phyloP scores from a whole-genome alignment of 306 rosid species.

The Lithocarpus polystachyus region DNA sequence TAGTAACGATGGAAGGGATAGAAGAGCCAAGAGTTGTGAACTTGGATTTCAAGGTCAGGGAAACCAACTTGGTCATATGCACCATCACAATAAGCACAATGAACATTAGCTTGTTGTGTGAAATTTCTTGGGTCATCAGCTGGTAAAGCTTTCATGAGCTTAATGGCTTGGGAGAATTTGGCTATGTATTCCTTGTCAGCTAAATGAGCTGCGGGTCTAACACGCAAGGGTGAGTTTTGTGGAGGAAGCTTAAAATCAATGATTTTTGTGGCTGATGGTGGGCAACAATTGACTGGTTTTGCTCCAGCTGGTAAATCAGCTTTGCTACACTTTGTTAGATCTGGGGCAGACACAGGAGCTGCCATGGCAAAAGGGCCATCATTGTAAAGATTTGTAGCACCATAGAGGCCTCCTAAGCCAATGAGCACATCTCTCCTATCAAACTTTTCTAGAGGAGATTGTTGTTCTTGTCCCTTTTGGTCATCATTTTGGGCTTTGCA shows the following conservation, averaged over 20 bases:
- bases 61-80: constrained; percentile 65
- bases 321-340: constrained; percentile 47
- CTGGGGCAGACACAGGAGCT: constrained; percentile 51
- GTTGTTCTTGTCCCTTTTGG: neutral
- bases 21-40: constrained; percentile 80
- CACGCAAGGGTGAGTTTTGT: constrained; percentile 15
- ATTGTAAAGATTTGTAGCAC: constrained; percentile 35
- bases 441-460: constrained; percentile 5
- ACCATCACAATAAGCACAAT: constrained; percentile 90
- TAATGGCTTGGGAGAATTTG: constrained; percentile 51
- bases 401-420: constrained; percentile 63
- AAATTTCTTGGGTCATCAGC: constrained; percentile 66
- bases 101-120: constrained; percentile 63
- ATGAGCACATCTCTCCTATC: constrained; percentile 60
- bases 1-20: constrained; percentile 81
- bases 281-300: constrained; percentile 54
- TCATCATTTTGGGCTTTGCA: constrained; percentile 35
- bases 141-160: constrained; percentile 67
- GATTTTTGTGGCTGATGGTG: constrained; percentile 43
- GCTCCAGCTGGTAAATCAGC: constrained; percentile 43
- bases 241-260: constrained; percentile 41
- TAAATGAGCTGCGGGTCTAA: constrained; percentile 63
- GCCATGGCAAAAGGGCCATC: constrained; percentile 48
- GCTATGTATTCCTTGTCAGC: constrained; percentile 36
- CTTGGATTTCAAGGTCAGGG: constrained; percentile 59